Conservation (phyloP, 306 rosid species). For the Quercus parvula region DNA sequence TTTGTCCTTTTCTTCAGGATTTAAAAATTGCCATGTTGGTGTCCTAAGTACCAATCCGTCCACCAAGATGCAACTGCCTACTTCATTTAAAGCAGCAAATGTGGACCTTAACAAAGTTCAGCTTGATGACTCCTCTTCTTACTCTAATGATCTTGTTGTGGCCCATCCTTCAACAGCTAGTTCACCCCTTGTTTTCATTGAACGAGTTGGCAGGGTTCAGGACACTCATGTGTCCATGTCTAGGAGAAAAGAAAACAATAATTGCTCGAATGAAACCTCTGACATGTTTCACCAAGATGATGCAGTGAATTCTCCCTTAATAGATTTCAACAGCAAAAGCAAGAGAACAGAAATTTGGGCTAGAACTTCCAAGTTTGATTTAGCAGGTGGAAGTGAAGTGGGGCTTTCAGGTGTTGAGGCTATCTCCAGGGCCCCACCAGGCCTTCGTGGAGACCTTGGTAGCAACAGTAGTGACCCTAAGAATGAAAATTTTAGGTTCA, state of each 20-base stretch:
- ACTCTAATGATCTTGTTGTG: slow-evolving; percentile 38
- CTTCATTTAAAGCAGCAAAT: slow-evolving; percentile 21
- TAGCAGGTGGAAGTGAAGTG: slow-evolving; percentile 20
- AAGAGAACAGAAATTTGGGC: slow-evolving; percentile 12
- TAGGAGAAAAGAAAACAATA: slow-evolving; percentile 13
- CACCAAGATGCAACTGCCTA: slow-evolving; percentile 11
- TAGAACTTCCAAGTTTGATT: slow-evolving; percentile 13
- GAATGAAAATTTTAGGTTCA: slow-evolving; percentile 5
- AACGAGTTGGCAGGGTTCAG: slow-evolving; percentile 20
- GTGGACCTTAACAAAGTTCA: slow-evolving; percentile 55
- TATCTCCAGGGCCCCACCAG: background rate
- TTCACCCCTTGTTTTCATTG: slow-evolving; percentile 23
- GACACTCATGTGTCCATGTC: slow-evolving; percentile 12
- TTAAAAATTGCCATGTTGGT: slow-evolving; percentile 9
- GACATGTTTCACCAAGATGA: slow-evolving; percentile 23
- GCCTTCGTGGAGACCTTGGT: slow-evolving; percentile 15
- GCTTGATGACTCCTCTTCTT: slow-evolving; percentile 35
- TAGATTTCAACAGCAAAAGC: slow-evolving; percentile 16
- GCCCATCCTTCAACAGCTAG: slow-evolving; percentile 38
- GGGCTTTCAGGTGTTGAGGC: slow-evolving; percentile 14
- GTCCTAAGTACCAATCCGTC: slow-evolving; percentile 11
- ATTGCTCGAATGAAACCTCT: slow-evolving; percentile 26
- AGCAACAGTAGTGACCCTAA: background rate
- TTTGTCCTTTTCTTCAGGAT: slow-evolving; percentile 26
- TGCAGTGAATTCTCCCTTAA: slow-evolving; percentile 11